A percentile compares a stretch with the other conserved stretches of the same genome.
Evolutionary conservation across 306 rosid genomes (phyloP).

Genomic region (Prosopis cineraria): DNA sequence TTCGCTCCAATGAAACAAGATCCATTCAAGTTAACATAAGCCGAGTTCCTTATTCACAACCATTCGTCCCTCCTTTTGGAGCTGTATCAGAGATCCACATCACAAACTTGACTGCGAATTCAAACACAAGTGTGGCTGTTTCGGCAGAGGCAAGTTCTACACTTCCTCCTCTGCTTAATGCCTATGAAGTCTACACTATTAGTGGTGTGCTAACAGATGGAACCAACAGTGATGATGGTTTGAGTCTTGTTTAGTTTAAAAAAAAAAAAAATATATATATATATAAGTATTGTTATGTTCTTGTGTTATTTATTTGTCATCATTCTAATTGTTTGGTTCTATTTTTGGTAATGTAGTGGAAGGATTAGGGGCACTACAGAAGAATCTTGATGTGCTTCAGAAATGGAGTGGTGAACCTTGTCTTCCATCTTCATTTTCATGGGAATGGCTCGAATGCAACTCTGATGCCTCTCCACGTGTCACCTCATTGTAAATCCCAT

Average conservation of each 20-base stretch:
- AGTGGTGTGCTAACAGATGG: background rate
- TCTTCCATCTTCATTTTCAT: constrained; percentile 24
- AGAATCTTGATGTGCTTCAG: background rate
- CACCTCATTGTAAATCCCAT: constrained; percentile 22
- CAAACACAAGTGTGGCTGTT: background rate
- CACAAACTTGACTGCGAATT: constrained; percentile 18
- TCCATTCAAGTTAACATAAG: constrained; percentile 17
- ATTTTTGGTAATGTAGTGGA: background rate
- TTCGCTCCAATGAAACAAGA: background rate
- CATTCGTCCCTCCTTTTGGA: constrained; percentile 30
- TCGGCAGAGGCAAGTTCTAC: constrained; percentile 7
- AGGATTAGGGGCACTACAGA: constrained; percentile 33
- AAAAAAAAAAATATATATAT: no score
- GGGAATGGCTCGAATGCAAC: constrained; percentile 40
- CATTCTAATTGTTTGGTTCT: no score
- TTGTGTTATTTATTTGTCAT: background rate
- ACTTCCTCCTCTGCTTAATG: constrained; percentile 41
- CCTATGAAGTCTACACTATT: constrained; percentile 23
- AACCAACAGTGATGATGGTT: constrained; percentile 29
- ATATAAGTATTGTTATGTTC: background rate
- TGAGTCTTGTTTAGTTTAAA: background rate
- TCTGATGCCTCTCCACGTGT: constrained; percentile 20
- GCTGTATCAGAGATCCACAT: background rate
- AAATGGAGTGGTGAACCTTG: constrained; percentile 41
- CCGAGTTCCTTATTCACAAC: background rate